A percentile compares a stretch with the other conserved stretches of the same genome.
These are phyloP conservation scores for Saccharata proteae DNA, from an alignment of 2,329 filamentous ascomycete species.

Conservation along the genomic window DNA sequence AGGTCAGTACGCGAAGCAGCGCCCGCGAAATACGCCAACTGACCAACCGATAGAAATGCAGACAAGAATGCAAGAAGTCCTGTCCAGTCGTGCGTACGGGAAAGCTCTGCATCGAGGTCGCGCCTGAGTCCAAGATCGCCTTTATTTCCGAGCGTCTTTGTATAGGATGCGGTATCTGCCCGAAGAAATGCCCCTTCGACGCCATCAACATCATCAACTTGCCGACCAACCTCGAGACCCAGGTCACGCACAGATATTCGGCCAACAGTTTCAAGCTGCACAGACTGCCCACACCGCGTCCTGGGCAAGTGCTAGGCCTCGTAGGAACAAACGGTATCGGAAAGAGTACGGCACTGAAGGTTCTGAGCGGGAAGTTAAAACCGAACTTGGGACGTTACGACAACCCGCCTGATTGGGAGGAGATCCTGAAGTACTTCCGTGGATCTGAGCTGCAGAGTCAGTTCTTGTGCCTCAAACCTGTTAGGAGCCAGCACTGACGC, in stretches of 20 bases:
- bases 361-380: constrained; percentile 96
- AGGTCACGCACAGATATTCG: constrained; percentile 96
- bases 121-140: constrained; percentile 77
- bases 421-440: constrained; percentile 96
- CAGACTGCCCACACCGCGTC: constrained; percentile 86
- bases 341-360: constrained; percentile 99
- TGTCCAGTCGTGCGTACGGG: constrained; percentile 95
- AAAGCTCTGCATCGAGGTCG: constrained; percentile 95
- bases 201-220: constrained; percentile 99
- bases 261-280: constrained; percentile 99
- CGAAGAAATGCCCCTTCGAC: constrained; percentile 97
- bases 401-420: constrained; percentile 97
- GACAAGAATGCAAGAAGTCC: constrained; percentile 98
- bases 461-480: constrained; percentile 20
- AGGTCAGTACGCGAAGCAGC: constrained; percentile 40
- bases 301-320: constrained; percentile 87
- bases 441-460: constrained; percentile 93
- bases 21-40: constrained; percentile 2
- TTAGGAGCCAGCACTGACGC: constrained; percentile 12
- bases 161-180: constrained; percentile 98
- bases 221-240: constrained; percentile 95
- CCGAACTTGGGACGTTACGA: constrained; percentile 91
- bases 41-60: constrained; percentile 68
- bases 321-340: constrained; percentile 99
- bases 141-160: constrained; percentile 95